phyloP scores from a whole-genome alignment of 495 filamentous ascomycete genomes.

The Podospora fimiseda region DNA sequence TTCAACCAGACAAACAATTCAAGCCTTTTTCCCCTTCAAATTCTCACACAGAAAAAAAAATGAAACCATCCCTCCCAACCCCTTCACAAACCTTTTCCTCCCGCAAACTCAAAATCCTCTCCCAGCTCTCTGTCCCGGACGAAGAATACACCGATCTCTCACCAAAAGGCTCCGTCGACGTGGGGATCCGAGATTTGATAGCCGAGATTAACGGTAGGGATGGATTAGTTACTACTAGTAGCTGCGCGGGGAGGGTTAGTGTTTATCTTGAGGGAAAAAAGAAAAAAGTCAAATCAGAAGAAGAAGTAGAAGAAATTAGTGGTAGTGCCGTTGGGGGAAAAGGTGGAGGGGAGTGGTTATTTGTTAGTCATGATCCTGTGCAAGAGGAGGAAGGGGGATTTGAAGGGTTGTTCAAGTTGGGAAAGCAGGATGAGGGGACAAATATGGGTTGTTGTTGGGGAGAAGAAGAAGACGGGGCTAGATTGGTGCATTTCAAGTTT shows the following conservation, averaged over 20 bases:
- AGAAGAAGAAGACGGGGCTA: constrained; percentile 24
- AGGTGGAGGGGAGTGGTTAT: constrained; percentile 77
- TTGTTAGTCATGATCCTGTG: constrained; percentile 75
- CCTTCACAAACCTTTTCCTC: constrained; percentile 40
- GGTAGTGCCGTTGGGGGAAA: constrained; percentile 59
- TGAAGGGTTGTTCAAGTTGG: constrained; percentile 12
- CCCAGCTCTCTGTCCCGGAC: constrained; percentile 55
- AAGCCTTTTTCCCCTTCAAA: no score
- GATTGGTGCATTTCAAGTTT: constrained; percentile 83
- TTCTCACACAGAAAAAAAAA: no score
- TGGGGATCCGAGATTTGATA: constrained; percentile 67
- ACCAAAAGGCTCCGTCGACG: constrained; percentile 81
- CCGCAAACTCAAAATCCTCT: constrained; percentile 61
- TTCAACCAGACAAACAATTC: no score
- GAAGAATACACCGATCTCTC: constrained; percentile 67
- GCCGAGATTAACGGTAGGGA: constrained; percentile 63
- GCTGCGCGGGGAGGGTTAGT: constrained; percentile 76
- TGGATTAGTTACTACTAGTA: constrained; percentile 82
- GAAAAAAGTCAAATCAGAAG: background rate
- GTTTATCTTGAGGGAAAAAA: constrained; percentile 78
- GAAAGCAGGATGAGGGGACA: constrained; percentile 4
- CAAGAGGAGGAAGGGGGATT: constrained; percentile 16
- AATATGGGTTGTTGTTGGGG: background rate
- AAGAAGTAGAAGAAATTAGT: background rate
- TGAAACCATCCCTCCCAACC: constrained; percentile 17